These are phyloP conservation scores for maize (Zea mays) DNA, from an alignment of 176 grass and related monocot genomes.

Conservation along the genomic window DNA sequence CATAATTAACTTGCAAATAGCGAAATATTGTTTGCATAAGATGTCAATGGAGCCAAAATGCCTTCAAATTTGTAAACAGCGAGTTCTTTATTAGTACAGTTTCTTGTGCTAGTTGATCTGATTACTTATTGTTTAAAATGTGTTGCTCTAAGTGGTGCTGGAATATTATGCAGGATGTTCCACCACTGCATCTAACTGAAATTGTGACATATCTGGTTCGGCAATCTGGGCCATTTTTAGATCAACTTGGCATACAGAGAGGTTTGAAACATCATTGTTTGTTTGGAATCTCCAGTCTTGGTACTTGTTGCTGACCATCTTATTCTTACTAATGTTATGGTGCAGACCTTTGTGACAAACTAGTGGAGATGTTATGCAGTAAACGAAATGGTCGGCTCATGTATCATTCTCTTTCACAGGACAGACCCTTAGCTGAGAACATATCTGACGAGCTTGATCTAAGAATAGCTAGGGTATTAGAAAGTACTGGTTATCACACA, in stretches of 20 bases:
- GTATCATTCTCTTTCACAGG: conserved; percentile 48
- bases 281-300: conserved; percentile 7
- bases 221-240: conserved; percentile 83
- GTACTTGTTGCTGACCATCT: background rate
- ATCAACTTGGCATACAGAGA: conserved; percentile 75
- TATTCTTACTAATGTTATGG: conserved; percentile 28
- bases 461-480: conserved; percentile 79
- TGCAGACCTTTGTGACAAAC: conserved; percentile 70
- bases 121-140: conserved; percentile 24
- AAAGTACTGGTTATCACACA: conserved; percentile 68
- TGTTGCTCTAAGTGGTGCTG: conserved; percentile 28
- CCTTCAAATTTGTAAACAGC: background rate
- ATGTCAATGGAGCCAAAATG: background rate
- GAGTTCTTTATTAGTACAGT: conserved; percentile 9
- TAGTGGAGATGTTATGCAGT: conserved; percentile 61
- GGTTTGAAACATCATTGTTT: conserved; percentile 45
- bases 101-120: background rate
- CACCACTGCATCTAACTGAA: conserved; percentile 69
- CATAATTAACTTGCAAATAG: conserved; percentile 10
- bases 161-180: conserved; percentile 51
- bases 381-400: conserved; percentile 52
- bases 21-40: conserved; percentile 9
- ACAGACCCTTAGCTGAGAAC: conserved; percentile 55
- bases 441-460: conserved; percentile 68
- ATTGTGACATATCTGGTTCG: conserved; percentile 70